Conservation (phyloP, 2,329 filamentous ascomycete species). For the Metarhizium humberi region DNA sequence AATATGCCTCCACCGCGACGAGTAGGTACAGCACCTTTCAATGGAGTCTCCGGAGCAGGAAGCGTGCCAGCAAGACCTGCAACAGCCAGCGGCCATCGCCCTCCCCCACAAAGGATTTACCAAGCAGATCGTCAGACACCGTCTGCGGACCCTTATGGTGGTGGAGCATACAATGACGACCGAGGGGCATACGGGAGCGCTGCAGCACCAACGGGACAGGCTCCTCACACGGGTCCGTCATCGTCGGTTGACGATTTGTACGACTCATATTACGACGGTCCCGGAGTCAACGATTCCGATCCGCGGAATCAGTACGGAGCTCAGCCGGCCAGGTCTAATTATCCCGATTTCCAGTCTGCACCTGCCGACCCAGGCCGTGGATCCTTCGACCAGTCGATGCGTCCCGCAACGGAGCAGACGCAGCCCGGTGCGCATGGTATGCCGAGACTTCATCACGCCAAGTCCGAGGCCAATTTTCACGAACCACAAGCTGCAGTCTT, state of each 20-base stretch:
- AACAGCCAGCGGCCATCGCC: conserved; percentile 43
- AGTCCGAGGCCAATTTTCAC: conserved; percentile 58
- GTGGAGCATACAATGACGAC: conserved; percentile 20
- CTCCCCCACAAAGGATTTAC: conserved; percentile 44
- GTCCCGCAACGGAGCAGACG: conserved; percentile 29
- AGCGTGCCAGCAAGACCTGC: conserved; percentile 43
- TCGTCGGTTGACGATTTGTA: conserved; percentile 42
- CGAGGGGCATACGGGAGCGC: conserved; percentile 23
- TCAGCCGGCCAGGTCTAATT: conserved; percentile 14
- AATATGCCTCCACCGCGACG: conserved; percentile 26
- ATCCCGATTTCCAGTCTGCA: conserved; percentile 36
- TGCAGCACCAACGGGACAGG: conserved; percentile 7
- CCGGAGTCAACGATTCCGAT: conserved; percentile 18
- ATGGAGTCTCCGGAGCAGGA: conserved; percentile 30
- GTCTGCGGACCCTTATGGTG: conserved; percentile 22
- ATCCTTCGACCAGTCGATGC: conserved; percentile 41
- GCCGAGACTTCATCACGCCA: conserved; percentile 48
- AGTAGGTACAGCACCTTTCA: conserved; percentile 36
- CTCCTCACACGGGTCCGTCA: conserved; percentile 2
- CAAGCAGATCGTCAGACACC: conserved; percentile 29
- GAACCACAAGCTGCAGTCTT: conserved; percentile 60
- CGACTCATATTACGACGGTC: conserved; percentile 42
- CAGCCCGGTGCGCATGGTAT: conserved; percentile 41
- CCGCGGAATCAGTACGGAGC: conserved; percentile 15
- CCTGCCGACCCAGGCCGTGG: conserved; percentile 20